A percentile compares a stretch with the other conserved stretches of the same genome.
Evolutionary conservation across 345 rosid species (phyloP).

Genomic region (Gossypium ekmanianum): DNA sequence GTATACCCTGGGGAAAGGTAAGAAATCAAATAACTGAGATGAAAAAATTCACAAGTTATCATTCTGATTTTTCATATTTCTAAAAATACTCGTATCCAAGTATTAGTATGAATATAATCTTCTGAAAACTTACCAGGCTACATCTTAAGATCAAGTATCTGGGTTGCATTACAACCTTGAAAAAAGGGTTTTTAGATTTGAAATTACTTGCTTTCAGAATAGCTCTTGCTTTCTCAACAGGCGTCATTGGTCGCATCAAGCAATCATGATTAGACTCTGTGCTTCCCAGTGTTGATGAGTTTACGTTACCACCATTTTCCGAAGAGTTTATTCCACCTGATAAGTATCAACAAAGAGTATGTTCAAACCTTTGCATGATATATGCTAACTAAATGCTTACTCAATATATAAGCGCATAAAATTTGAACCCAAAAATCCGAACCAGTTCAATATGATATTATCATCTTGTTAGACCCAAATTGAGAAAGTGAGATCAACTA

Average conservation of each 20-base stretch:
- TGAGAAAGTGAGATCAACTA: not conserved
- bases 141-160: not conserved
- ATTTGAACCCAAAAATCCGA: not conserved
- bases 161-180: conserved; percentile 16
- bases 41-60: not conserved
- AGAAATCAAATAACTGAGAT: not conserved
- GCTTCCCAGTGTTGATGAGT: not conserved
- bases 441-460: not conserved
- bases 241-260: not conserved
- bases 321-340: not conserved
- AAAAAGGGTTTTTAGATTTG: conserved; percentile 13
- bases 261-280: not conserved
- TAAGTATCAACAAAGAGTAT: not conserved
- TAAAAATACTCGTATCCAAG: not conserved
- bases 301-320: not conserved
- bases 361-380: not conserved
- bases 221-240: conserved; percentile 5
- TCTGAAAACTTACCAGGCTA: not conserved
- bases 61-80: not conserved
- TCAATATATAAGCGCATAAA: not conserved
- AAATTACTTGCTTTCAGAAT: not conserved
- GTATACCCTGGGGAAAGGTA: not conserved
- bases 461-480: not conserved
- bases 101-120: not conserved
- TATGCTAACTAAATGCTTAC: not conserved